Conservation (phyloP, 805 yeast genomes). For the Spathaspora boniae region DNA sequence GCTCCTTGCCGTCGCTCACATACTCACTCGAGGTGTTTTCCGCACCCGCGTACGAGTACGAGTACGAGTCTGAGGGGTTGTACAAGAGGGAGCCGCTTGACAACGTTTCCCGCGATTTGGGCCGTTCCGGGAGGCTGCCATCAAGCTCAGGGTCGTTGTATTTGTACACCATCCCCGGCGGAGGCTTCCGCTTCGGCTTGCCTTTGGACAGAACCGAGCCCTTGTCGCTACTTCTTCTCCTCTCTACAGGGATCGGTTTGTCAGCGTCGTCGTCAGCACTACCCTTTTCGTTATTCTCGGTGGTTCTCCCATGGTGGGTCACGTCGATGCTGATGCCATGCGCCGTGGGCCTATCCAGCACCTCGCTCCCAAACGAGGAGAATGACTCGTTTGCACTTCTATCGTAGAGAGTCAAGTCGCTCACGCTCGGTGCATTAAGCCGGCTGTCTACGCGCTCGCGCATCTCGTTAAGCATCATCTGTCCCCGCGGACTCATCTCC, state of each 20-base stretch:
- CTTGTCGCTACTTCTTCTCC: background rate
- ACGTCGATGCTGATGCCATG: constrained; percentile 9
- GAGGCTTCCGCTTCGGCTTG: constrained; percentile 7
- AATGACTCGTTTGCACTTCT: background rate
- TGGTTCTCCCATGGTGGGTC: constrained; percentile 1
- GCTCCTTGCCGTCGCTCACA: background rate
- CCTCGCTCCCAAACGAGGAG: constrained; percentile 4
- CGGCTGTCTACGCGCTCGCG: constrained; percentile 37
- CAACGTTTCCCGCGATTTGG: constrained; percentile 6
- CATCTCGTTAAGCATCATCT: constrained; percentile 25
- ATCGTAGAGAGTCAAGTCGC: background rate
- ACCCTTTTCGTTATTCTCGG: background rate
- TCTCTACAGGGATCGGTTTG: background rate
- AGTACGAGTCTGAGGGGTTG: constrained; percentile 2
- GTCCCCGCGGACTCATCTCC: constrained; percentile 17
- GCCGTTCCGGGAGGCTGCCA: constrained; percentile 3
- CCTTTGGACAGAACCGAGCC: background rate
- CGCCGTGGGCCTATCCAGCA: background rate
- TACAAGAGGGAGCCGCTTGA: constrained; percentile 5
- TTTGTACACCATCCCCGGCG: constrained; percentile 2
- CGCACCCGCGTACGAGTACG: background rate
- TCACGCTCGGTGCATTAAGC: constrained; percentile 10
- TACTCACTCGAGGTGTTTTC: constrained; percentile 1
- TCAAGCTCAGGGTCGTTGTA: background rate
- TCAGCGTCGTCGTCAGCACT: background rate